Conservation (phyloP, 345 rosid genomes). For the Theobroma cacao region DNA sequence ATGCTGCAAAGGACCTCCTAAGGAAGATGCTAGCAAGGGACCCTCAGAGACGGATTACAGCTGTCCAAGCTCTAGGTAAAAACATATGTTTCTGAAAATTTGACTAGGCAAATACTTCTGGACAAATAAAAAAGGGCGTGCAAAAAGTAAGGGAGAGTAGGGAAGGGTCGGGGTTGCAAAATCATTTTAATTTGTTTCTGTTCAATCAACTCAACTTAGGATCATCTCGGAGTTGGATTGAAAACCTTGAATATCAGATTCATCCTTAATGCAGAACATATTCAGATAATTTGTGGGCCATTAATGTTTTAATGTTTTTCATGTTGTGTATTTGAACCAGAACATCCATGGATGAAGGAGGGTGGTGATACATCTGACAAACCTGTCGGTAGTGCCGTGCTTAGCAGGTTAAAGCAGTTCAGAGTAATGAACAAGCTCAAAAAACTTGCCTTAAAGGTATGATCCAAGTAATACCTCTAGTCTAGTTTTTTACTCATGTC, state of each 20-base stretch:
- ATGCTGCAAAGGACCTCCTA: conserved; percentile 74
- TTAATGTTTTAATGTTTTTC: conserved; percentile 6
- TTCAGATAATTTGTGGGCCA: not conserved
- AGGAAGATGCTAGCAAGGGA: conserved; percentile 64
- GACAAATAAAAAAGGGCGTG: not conserved
- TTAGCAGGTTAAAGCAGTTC: conserved; percentile 80
- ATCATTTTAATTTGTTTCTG: too few species aligned
- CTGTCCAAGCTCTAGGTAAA: conserved; percentile 77
- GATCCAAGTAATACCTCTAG: not conserved
- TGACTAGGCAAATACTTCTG: not conserved
- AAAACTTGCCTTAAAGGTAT: conserved; percentile 86
- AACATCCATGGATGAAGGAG: conserved; percentile 81
- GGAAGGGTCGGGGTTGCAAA: too few species aligned
- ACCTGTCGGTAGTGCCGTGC: conserved; percentile 80
- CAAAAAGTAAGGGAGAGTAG: too few species aligned
- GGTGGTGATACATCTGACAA: conserved; percentile 58
- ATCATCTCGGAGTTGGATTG: not conserved
- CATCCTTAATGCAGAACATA: not conserved
- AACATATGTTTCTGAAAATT: not conserved
- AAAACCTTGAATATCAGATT: not conserved
- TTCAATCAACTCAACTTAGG: too few species aligned
- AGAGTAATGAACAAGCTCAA: conserved; percentile 89
- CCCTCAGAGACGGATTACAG: conserved; percentile 70
- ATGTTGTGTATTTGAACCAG: conserved; percentile 32
- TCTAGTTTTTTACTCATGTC: not conserved